Evolutionary conservation across 2,329 filamentous ascomycete species (phyloP).

Genomic region (Piedraia hortae): DNA sequence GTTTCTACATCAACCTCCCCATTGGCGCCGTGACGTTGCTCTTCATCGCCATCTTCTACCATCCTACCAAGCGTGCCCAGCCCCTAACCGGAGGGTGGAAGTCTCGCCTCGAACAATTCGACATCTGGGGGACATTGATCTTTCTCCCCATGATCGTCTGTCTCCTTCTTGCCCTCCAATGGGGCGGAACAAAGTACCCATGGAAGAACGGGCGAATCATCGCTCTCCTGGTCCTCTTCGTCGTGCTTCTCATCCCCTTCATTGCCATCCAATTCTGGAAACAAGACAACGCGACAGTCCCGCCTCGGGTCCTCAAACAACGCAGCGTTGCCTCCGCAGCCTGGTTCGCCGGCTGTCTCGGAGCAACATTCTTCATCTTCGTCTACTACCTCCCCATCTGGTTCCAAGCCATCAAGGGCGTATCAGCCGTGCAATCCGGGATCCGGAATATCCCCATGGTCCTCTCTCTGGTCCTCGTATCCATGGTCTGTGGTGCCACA

Average conservation of each 20-base stretch:
- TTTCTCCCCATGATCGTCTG: slow-evolving; percentile 23
- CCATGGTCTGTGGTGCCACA: slow-evolving; percentile 14
- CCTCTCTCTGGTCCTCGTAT: slow-evolving; percentile 18
- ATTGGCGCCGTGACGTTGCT: slow-evolving; percentile 18
- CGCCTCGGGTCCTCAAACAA: slow-evolving; percentile 19
- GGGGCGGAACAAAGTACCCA: slow-evolving; percentile 21
- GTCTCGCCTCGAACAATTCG: slow-evolving; percentile 18
- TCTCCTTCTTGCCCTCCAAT: slow-evolving; percentile 22
- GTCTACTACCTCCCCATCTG: slow-evolving; percentile 19
- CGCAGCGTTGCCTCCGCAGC: slow-evolving; percentile 16
- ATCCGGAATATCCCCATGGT: slow-evolving; percentile 22
- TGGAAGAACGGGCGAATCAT: slow-evolving; percentile 21
- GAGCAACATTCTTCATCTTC: slow-evolving; percentile 19
- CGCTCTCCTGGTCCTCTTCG: slow-evolving; percentile 19
- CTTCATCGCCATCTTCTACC: slow-evolving; percentile 13
- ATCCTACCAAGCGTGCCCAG: slow-evolving; percentile 9
- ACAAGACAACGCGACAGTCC: slow-evolving; percentile 18
- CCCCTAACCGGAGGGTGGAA: slow-evolving; percentile 12
- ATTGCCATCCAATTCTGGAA: slow-evolving; percentile 17
- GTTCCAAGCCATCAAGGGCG: slow-evolving; percentile 23
- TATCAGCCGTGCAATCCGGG: slow-evolving; percentile 18
- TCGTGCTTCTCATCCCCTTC: slow-evolving; percentile 17
- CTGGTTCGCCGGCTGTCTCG: slow-evolving; percentile 16
- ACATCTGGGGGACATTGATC: slow-evolving; percentile 19
- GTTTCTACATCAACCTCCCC: slow-evolving; percentile 27